These are phyloP conservation scores for Pseudonectria foliicola DNA, from an alignment of 2,329 filamentous ascomycete genomes.

Conservation along the genomic window DNA sequence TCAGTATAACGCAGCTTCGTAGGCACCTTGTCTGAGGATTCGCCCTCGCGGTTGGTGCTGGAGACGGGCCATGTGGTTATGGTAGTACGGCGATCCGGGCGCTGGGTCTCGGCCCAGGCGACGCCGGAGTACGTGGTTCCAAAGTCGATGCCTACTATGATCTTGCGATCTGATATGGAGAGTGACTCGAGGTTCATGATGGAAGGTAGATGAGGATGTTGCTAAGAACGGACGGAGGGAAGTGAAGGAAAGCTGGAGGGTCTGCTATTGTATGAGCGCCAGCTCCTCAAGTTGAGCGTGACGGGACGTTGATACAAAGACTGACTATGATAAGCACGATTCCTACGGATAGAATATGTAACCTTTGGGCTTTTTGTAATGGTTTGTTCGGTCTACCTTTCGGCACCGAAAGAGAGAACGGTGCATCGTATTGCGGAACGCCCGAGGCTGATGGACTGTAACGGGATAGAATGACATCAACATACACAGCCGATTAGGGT, in stretches of 20 bases:
- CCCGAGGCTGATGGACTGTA: no score
- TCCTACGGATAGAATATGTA: no score
- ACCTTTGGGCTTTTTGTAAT: no score
- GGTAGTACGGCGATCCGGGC: conserved; percentile 27
- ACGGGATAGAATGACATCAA: no score
- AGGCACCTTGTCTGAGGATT: conserved; percentile 38
- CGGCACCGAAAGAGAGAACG: no score
- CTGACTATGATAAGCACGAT: no score
- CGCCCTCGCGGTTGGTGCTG: conserved; percentile 27
- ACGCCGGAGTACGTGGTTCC: conserved; percentile 48
- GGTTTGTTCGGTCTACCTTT: no score
- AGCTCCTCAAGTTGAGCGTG: no score
- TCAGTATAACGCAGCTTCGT: conserved; percentile 35
- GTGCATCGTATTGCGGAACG: no score
- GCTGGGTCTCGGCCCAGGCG: conserved; percentile 38
- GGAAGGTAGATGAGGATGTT: background rate
- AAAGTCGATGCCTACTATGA: conserved; percentile 46
- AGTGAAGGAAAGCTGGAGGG: background rate
- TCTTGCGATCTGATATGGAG: conserved; percentile 29
- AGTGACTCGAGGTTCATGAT: conserved; percentile 31
- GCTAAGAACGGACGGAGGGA: background rate
- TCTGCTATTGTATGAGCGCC: background rate
- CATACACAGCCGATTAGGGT: no score
- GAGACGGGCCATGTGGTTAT: conserved; percentile 38
- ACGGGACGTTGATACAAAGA: no score